Base-by-base conservation (phyloP, 2,329 filamentous ascomycete species). In the Chaetomium sp. region DNA sequence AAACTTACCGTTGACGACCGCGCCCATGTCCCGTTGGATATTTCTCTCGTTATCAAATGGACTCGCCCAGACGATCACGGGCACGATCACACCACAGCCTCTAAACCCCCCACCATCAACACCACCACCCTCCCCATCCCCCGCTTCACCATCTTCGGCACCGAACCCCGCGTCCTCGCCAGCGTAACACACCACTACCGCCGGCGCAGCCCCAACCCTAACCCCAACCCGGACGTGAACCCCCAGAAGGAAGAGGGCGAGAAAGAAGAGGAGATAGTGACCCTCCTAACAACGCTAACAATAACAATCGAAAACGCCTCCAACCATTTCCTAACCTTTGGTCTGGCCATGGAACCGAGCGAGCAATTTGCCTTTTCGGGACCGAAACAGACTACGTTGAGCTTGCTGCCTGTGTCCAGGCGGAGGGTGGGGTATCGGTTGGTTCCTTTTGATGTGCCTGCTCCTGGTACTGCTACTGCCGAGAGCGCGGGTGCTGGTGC, bases 331-430 rank as follows among this genome's bases (percentile, higher is more conserved):
- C 80, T 99, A 49, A 96, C 91, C 0, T 99, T 99, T 72, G 91
- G 89, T 35, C 71, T 97, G 49, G 84, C 79, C 33, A 95, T 99
- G 91, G 92, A 99, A 64, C 88, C 91, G 2, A 92, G 84, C 68
- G 90, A 95, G 61, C 82, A 90, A 52, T 97, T 97, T 71, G 92
- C 91, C 0, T 97, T 99, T 70, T 91, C 89, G 6, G 94, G 94
- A 0, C 78, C 89, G 1, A 97, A 97, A 73, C 79, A 87, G 61
- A 85, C 84, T 10, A 87, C 86, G 1, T 64, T 96, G 52, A 89
- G 94, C 66, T 74, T 97, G 43, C 79, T 96, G 46, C 94, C 94
- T 0, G 76, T 96, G 59, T 91, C 89, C 57, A 77, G 91, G 57
- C 79, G 89, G 47, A 80, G 78, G 0, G 77, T 90, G n/a, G 78